Percentiles rank a stretch among this genome's conserved stretches.
Evolutionary conservation across 2,329 filamentous ascomycete genomes (phyloP).

Genomic region (Aureobasidium sp.): DNA sequence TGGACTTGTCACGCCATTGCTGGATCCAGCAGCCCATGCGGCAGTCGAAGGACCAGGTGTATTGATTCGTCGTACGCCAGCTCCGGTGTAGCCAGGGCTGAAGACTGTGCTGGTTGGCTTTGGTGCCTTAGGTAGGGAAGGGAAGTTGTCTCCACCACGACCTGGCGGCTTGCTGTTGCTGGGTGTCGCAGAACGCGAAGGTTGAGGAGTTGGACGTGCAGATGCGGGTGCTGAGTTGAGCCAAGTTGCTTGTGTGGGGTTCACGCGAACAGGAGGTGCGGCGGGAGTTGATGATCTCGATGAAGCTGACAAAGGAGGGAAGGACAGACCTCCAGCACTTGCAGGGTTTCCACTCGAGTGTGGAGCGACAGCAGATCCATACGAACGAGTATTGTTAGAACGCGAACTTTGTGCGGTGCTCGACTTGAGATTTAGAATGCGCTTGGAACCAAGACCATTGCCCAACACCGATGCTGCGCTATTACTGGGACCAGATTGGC

Average conservation of each 20-base stretch:
- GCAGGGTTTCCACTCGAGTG: constrained; percentile 14
- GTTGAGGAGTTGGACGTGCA: constrained; percentile 24
- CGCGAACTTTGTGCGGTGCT: constrained; percentile 61
- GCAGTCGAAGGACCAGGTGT: constrained; percentile 29
- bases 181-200: constrained; percentile 28
- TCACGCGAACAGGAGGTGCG: constrained; percentile 12
- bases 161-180: constrained; percentile 20
- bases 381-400: constrained; percentile 43
- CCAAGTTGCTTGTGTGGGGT: constrained; percentile 23
- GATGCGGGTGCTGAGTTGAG: constrained; percentile 21
- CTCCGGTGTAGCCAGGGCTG: constrained; percentile 40
- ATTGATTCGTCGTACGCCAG: constrained; percentile 35
- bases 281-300: constrained; percentile 1
- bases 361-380: constrained; percentile 34
- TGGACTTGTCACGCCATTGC: constrained; percentile 18
- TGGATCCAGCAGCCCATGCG: constrained; percentile 29
- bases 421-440: constrained; percentile 61
- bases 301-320: constrained; percentile 15
- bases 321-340: constrained; percentile 14
- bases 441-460: constrained; percentile 46
- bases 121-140: constrained; percentile 68
- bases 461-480: constrained; percentile 36
- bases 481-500: constrained; percentile 50
- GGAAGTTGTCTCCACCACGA: constrained; percentile 57
- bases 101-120: constrained; percentile 54